Base-by-base conservation (phyloP, 108 stramenopile genomes). In the Poteriospumella lacustris region DNA sequence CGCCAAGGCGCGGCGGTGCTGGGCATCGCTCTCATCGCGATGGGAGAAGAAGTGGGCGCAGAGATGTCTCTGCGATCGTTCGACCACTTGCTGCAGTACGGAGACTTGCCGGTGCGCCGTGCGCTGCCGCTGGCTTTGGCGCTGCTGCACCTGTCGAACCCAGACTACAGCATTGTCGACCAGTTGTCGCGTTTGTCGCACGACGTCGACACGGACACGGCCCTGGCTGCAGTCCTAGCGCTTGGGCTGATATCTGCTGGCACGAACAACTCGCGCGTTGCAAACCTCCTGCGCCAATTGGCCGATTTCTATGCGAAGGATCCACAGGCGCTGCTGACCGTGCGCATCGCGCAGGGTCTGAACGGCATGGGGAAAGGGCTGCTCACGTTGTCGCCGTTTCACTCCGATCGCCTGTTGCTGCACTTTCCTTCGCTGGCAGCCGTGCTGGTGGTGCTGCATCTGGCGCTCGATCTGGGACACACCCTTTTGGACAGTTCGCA, bases 51-150 rank as follows among this genome's bases (percentile, higher is more conserved):
- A 44, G 90, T 97, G n/a, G 96, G 97, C 15, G 77, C 91, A 28
- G 96, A 98, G 85, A 99, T 99, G 99, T 91, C 93, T 0, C 85
- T 96, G 42, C 89, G 99, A 75, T 86, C 94, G 34, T 98, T 94
- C 72, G 97, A 99, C 52, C 99, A 99, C 84, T 87, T 99, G 79
- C 91, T 99, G 44, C 99, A 99, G 80, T 99, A 98, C 80, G 96
- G 96, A 44, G 97, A 97, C 80, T 91, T 94, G 31, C 92, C 97
- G 28, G 92, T 98, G 56, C 95, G 95, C 84, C 88, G 97, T 2
- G 97, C 93, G 40, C 95, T 99, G 24, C 99, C 99, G 2, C 89
- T 99, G 39, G 91, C 96, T 0, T 81, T 99, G 39, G 94, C 95
- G 24, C 87, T 95, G 28, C 84, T 95, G 52, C 83, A 97, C 70